A percentile compares a stretch with the other conserved stretches of the same genome.
Evolutionary conservation across 2,329 filamentous ascomycete genomes (phyloP).

Genomic region (Sarocladium oryzae): DNA sequence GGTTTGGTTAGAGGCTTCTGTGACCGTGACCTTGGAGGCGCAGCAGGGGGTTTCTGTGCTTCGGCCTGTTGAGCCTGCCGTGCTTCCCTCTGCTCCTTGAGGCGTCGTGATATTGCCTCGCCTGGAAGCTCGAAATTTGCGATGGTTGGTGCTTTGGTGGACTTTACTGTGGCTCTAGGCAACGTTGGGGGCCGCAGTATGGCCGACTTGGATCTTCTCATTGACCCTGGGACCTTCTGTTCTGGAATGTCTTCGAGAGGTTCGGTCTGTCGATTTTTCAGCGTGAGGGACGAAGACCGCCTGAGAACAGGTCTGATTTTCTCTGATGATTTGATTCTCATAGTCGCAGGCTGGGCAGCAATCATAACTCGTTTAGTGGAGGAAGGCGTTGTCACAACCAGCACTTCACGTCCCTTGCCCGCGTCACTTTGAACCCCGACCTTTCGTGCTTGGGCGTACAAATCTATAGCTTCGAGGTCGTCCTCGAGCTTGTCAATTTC

Average conservation of each 20-base stretch:
- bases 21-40: slow-evolving; percentile 41
- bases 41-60: slow-evolving; percentile 23
- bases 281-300: slow-evolving; percentile 34
- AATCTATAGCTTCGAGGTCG: slow-evolving; percentile 46
- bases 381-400: neutral
- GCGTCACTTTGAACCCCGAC: slow-evolving; percentile 29
- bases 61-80: slow-evolving; percentile 35
- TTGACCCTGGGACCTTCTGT: slow-evolving; percentile 13
- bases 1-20: slow-evolving; percentile 49
- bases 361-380: slow-evolving; percentile 23
- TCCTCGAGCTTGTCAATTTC: slow-evolving; percentile 57
- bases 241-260: slow-evolving; percentile 11
- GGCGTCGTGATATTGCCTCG: slow-evolving; percentile 50
- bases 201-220: slow-evolving; percentile 16
- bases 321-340: slow-evolving; percentile 33
- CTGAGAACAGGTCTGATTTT: slow-evolving; percentile 32
- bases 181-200: slow-evolving; percentile 12
- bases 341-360: slow-evolving; percentile 29
- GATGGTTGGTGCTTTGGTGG: slow-evolving; percentile 46
- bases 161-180: slow-evolving; percentile 42
- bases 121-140: slow-evolving; percentile 57
- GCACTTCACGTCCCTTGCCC: slow-evolving; percentile 18
- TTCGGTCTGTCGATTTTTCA: slow-evolving; percentile 22
- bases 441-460: slow-evolving; percentile 15
- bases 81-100: slow-evolving; percentile 54